Conservation (phyloP, 83 land plant species). For the Isoetes engelmannii region DNA sequence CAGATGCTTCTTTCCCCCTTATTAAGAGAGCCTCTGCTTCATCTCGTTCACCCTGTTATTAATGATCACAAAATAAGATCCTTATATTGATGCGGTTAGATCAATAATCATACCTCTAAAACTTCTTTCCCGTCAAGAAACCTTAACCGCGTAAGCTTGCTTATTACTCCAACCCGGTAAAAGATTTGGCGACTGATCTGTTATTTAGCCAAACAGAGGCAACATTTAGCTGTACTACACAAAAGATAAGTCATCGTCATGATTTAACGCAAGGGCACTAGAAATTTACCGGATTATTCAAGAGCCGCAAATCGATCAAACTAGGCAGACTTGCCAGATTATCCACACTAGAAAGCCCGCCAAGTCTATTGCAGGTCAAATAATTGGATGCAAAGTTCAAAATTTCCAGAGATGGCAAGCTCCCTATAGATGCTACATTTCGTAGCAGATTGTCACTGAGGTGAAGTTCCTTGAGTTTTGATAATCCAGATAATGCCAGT, state of each 20-base stretch:
- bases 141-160: constrained; percentile 22
- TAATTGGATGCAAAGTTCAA: constrained; percentile 33
- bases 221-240: not conserved
- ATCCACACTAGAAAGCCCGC: constrained; percentile 35
- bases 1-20: constrained; percentile 19
- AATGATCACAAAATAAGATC: not conserved
- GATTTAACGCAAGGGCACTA: not conserved
- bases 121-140: constrained; percentile 32
- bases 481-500: constrained; percentile 22
- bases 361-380: constrained; percentile 33
- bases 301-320: constrained; percentile 24
- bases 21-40: constrained; percentile 19
- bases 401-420: constrained; percentile 22
- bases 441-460: constrained; percentile 36
- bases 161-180: constrained; percentile 28
- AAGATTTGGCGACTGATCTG: constrained; percentile 38
- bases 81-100: constrained; percentile 1
- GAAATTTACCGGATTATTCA: constrained; percentile 34
- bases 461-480: constrained; percentile 23
- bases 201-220: not conserved
- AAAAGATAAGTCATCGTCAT: not conserved
- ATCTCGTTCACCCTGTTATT: constrained; percentile 25
- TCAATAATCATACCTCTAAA: constrained; percentile 20
- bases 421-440: constrained; percentile 14
- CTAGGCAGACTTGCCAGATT: constrained; percentile 19